These are phyloP conservation scores for Cadophora luteo-olivacea DNA, from an alignment of 2,329 filamentous ascomycete genomes.

Conservation along the genomic window DNA sequence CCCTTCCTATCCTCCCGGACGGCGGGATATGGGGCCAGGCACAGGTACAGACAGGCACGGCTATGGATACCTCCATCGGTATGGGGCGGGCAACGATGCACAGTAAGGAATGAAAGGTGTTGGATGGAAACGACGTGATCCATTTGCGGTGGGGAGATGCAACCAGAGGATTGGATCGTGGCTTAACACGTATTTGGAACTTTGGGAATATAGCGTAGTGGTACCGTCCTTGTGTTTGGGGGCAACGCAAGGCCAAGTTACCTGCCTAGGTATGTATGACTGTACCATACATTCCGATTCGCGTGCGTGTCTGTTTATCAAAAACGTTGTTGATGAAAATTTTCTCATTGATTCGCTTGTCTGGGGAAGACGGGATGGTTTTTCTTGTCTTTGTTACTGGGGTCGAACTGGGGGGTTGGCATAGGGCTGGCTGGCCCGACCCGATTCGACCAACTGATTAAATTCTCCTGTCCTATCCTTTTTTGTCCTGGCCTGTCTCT, in stretches of 20 bases:
- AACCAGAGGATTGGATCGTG: constrained; percentile 19
- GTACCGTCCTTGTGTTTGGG: neutral
- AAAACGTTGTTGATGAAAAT: constrained; percentile 7
- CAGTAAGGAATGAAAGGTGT: neutral
- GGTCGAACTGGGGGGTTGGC: neutral
- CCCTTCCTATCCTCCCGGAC: neutral
- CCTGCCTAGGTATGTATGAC: neutral
- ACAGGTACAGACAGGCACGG: constrained; percentile 1
- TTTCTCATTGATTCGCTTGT: constrained; percentile 6
- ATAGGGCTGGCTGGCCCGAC: constrained; percentile 9
- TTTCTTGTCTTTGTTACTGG: constrained; percentile 6
- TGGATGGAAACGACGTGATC: neutral
- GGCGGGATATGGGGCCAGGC: constrained; percentile 8
- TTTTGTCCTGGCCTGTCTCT: neutral
- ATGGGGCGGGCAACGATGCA: neutral
- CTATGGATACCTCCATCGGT: neutral
- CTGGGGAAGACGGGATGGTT: neutral
- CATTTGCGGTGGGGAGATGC: neutral
- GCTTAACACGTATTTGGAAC: constrained; percentile 13
- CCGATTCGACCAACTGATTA: neutral
- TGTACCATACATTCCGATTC: constrained; percentile 3
- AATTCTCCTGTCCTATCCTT: neutral
- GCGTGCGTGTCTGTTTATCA: neutral
- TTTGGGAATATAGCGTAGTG: too few species aligned
- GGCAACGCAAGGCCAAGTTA: neutral